Evolutionary conservation across 768 basidiomycete genomes (phyloP).

Genomic region (Tulasnella calospora): DNA sequence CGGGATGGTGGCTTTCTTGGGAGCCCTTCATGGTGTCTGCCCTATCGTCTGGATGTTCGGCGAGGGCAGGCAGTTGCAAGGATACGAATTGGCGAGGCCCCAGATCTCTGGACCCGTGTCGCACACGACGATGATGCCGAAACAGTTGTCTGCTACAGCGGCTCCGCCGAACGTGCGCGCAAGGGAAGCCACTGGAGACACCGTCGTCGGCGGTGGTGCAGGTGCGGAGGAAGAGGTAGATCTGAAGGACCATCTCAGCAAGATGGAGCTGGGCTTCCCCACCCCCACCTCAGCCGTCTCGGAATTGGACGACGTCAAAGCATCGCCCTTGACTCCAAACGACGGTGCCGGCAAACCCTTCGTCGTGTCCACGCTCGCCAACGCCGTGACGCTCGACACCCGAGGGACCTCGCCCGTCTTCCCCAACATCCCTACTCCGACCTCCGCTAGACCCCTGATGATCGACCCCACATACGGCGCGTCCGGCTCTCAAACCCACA

Average conservation of each 20-base stretch:
- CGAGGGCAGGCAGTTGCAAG: conserved; percentile 20
- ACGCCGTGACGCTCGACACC: not conserved
- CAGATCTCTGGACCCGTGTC: conserved; percentile 8
- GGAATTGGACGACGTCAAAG: not conserved
- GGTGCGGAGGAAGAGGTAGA: not conserved
- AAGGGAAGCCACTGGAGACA: not conserved
- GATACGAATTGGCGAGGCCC: conserved; percentile 12
- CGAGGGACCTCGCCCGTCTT: not conserved
- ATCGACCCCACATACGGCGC: not conserved
- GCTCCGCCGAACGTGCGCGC: not conserved
- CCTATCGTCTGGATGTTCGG: conserved; percentile 21
- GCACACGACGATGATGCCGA: conserved; percentile 18
- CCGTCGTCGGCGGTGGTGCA: not conserved
- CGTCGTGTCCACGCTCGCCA: not conserved
- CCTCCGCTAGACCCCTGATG: not conserved
- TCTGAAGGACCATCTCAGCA: not conserved
- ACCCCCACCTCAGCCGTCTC: not conserved
- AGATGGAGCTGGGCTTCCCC: conserved; percentile 15
- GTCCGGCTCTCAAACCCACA: not conserved
- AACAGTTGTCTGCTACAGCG: not conserved
- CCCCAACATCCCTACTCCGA: not conserved
- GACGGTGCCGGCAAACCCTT: not conserved
- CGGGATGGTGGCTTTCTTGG: not conserved
- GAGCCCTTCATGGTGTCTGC: conserved; percentile 17
- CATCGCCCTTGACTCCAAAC: not conserved